A percentile compares a stretch with the other conserved stretches of the same genome.
Conservation (phyloP, 140 eudicot species). For the Anethum foeniculum region DNA sequence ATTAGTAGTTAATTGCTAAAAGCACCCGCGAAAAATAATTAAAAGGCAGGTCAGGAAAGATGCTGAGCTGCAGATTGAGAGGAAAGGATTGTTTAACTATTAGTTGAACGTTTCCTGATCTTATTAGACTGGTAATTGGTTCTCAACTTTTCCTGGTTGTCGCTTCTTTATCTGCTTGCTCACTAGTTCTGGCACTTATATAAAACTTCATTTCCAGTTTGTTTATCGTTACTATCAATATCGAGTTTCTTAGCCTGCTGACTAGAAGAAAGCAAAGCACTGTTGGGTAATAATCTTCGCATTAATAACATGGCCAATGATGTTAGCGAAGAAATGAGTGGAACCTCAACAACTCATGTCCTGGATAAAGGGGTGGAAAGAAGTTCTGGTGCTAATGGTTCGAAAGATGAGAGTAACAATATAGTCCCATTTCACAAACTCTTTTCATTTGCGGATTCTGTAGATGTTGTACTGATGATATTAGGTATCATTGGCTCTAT, state of each 20-base stretch:
- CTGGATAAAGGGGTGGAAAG: conserved; percentile 4
- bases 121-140: background rate
- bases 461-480: conserved; percentile 9
- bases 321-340: background rate
- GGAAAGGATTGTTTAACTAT: background rate
- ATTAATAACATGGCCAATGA: background rate
- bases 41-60: background rate
- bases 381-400: background rate
- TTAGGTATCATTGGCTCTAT: background rate
- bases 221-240: background rate
- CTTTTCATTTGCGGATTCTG: conserved; percentile 6
- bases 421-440: conserved; percentile 7
- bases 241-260: background rate
- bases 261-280: background rate
- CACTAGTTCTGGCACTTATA: background rate
- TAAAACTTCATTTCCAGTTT: background rate
- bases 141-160: background rate
- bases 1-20: background rate
- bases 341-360: background rate
- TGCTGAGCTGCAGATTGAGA: conserved; percentile 2
- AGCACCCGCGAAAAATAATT: background rate
- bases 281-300: background rate
- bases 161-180: background rate
- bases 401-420: background rate
- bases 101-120: background rate